Base-by-base conservation (phyloP, 768 basidiomycete genomes). In the Boletus subparvulus region DNA sequence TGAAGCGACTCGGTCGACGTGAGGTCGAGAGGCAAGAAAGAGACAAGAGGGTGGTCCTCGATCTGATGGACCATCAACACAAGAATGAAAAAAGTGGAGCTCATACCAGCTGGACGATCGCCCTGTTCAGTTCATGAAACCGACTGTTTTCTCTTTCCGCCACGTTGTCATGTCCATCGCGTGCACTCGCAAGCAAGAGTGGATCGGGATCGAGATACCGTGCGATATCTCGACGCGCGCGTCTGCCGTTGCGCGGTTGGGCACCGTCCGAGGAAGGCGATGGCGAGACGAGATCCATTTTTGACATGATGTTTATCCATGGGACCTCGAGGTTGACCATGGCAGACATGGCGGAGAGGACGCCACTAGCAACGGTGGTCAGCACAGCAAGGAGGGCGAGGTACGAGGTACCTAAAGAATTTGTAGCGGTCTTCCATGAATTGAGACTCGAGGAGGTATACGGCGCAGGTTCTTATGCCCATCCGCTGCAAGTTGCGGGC, bases 341-440 rank as follows among this genome's bases (percentile, higher is more conserved):
- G 30, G 96, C 94, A 37, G 92, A 94, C 97, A 99, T 98, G 30
- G 97, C 97, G 42, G 91, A 92, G 54, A 99, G 80, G 9, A 98
- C 96, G 19, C 97, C 97, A 56, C 93, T 93, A 62, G 19, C 11
- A 50, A 32, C 26, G 41, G 46, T 62, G 46, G 50, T 65, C 56
- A 61, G 50, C 11, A 14, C 2, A 3, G n/a, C 28, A 13, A 45
- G 9, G n/a, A 55, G 39, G 21, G n/a, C 7, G 55, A n/a, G 16
- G 36, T 6, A 37, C 21, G 54, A 56, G 62, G 35, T 47, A 87
- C 91, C 90, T 90, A 74, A 99, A 99, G 75, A 97, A 99, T 68
- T 99, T 99, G 73, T 94, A 91, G 61, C 90, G 88, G 73, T 99
- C 97, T 74, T 99, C 97, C 94, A 98, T 98, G 75, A 99, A 99